Evolutionary conservation across 768 basidiomycete genomes (phyloP).

Genomic region (Paxillus ammoniavirescens): DNA sequence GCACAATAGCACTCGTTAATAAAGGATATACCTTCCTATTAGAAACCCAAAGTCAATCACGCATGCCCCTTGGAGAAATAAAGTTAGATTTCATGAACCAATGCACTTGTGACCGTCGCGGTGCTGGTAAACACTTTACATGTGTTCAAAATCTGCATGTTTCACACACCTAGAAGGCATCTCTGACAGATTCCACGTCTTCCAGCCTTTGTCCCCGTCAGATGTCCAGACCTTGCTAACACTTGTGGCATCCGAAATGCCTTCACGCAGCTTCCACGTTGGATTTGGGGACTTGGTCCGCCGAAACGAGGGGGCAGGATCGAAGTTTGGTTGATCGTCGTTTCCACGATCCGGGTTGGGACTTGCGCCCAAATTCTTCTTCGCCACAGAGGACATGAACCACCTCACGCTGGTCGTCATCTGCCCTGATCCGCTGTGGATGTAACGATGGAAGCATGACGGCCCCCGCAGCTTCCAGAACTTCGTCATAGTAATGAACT

Average conservation of each 20-base stretch:
- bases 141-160: constrained; percentile 8
- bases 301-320: constrained; percentile 31
- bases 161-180: constrained; percentile 29
- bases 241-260: constrained; percentile 22
- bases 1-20: constrained; percentile 57
- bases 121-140: background rate
- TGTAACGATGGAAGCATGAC: background rate
- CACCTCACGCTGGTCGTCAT: background rate
- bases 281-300: constrained; percentile 39
- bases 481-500: background rate
- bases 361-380: background rate
- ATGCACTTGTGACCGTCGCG: background rate
- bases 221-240: constrained; percentile 29
- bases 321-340: constrained; percentile 12
- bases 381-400: background rate
- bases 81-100: constrained; percentile 14
- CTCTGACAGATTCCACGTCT: constrained; percentile 40
- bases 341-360: background rate
- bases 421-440: background rate
- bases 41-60: constrained; percentile 21
- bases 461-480: background rate
- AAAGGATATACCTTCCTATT: constrained; percentile 43
- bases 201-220: constrained; percentile 36
- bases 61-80: constrained; percentile 10
- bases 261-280: constrained; percentile 43